A percentile compares a stretch with the other conserved stretches of the same genome.
Evolutionary conservation across 306 rosid genomes (phyloP).

Genomic region (Castanea mollissima): DNA sequence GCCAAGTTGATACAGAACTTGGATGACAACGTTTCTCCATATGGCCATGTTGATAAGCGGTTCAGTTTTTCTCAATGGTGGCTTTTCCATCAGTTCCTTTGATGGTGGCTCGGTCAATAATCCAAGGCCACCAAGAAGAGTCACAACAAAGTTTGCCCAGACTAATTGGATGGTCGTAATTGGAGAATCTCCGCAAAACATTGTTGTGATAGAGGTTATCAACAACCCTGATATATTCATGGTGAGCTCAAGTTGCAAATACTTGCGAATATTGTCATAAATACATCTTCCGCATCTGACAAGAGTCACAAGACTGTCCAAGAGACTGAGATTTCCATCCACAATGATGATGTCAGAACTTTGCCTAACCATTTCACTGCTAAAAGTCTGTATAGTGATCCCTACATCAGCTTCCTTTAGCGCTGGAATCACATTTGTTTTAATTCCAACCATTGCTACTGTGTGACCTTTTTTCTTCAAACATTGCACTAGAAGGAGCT

Average conservation of each 20-base stretch:
- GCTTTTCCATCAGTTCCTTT: constrained; percentile 1
- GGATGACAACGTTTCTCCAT: constrained; percentile 18
- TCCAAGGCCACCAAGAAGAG: constrained; percentile 4
- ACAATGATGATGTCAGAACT: constrained; percentile 8
- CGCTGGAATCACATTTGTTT: constrained; percentile 7
- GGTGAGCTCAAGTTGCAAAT: constrained; percentile 27
- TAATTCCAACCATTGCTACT: constrained; percentile 14
- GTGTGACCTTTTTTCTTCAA: constrained; percentile 5
- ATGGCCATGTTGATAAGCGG: constrained; percentile 21
- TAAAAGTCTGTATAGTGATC: background rate
- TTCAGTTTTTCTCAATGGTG: background rate
- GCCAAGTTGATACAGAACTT: constrained; percentile 9
- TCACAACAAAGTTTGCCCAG: constrained; percentile 3
- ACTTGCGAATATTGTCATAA: constrained; percentile 22
- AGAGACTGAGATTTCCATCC: background rate
- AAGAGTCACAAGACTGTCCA: background rate
- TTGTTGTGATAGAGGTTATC: constrained; percentile 4
- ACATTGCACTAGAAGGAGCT: constrained; percentile 6
- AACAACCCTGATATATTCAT: constrained; percentile 9
- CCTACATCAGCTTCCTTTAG: constrained; percentile 29
- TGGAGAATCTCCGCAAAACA: background rate
- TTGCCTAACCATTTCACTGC: constrained; percentile 8
- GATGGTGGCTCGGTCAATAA: constrained; percentile 18
- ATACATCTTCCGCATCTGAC: constrained; percentile 16
- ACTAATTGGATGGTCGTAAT: constrained; percentile 2